These are phyloP conservation scores for Dioscorea cayenensis DNA, from an alignment of 116 monocot species.

Conservation along the genomic window DNA sequence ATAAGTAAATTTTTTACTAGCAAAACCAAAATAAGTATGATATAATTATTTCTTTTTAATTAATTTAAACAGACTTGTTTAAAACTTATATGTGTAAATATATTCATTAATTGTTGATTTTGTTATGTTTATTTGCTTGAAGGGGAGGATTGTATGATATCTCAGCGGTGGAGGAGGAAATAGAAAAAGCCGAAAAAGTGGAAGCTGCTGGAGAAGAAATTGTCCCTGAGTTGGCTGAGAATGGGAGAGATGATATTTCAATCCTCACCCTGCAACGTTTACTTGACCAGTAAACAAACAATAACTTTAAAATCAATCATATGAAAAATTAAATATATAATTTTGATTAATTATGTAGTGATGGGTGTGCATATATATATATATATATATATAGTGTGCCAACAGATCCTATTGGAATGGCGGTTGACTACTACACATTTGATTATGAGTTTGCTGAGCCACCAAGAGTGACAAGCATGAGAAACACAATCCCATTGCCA, in stretches of 20 bases:
- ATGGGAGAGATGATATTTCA: constrained; percentile 55
- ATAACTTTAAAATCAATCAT: no score
- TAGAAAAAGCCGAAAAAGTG: constrained; percentile 12
- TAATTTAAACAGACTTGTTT: no score
- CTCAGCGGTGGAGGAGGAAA: constrained; percentile 10
- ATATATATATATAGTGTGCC: constrained; percentile 36
- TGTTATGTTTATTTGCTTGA: no score
- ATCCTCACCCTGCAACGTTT: constrained; percentile 59
- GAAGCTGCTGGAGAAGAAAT: constrained; percentile 11
- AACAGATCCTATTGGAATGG: constrained; percentile 52
- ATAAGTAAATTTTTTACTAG: no score
- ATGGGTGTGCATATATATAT: no score
- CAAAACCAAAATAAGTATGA: no score
- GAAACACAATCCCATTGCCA: constrained; percentile 41
- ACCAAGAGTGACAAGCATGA: constrained; percentile 63
- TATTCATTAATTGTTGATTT: no score
- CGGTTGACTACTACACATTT: constrained; percentile 55
- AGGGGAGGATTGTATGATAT: constrained; percentile 35
- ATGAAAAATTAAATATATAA: no score
- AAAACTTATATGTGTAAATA: no score
- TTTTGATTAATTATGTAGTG: no score
- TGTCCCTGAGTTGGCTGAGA: constrained; percentile 10
- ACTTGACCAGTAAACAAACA: constrained; percentile 33
- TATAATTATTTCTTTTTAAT: no score
- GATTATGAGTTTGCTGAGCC: constrained; percentile 89